phyloP scores from a whole-genome alignment of 345 rosid genomes.

The Camelina sativa region DNA sequence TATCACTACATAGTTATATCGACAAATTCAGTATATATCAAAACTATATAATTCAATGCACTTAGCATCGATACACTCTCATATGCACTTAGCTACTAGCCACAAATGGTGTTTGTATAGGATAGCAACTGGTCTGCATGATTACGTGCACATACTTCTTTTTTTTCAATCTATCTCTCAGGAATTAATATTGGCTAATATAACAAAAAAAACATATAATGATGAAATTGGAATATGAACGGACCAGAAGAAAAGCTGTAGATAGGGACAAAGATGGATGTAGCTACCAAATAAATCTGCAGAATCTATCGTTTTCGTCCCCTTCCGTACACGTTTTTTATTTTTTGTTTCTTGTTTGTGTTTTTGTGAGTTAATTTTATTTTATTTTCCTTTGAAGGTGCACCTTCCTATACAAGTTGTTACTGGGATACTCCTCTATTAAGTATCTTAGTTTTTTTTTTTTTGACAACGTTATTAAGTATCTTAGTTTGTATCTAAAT shows the following conservation, averaged over 20 bases:
- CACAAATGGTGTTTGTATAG: constrained; percentile 9
- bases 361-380: too few relatives aligned
- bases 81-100: constrained; percentile 4
- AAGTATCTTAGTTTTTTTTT: not conserved
- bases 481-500: not conserved
- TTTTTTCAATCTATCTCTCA: not conserved
- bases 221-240: not conserved
- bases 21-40: too few relatives aligned
- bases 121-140: constrained; percentile 31
- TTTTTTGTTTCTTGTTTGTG: not conserved
- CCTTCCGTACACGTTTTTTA: constrained; percentile 28
- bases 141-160: not conserved
- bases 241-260: constrained; percentile 17
- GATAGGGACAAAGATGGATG: constrained; percentile 3
- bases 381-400: not conserved
- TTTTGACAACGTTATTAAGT: too few relatives aligned
- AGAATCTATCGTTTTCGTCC: constrained; percentile 34
- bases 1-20: too few relatives aligned
- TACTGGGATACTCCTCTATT: not conserved
- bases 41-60: not conserved
- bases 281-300: not conserved
- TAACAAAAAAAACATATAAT: too few relatives aligned
- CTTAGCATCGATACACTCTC: not conserved
- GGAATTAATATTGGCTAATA: not conserved
- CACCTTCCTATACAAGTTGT: not conserved